Base-by-base conservation (phyloP, 305 asterid species). In the Fraxinus latifolia region DNA sequence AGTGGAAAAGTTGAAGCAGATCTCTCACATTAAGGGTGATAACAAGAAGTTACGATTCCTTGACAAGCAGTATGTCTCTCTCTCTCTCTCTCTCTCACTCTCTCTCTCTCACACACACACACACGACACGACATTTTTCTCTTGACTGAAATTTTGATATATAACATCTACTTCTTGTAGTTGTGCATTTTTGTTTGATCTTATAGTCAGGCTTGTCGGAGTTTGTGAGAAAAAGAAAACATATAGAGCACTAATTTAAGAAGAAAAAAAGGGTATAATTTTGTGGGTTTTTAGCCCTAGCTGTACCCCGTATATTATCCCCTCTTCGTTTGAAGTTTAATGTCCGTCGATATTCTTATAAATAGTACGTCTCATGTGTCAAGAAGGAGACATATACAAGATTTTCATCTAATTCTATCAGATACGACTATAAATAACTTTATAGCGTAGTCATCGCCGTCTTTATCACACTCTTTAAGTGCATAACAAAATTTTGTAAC, bases 1-100 rank as follows among this genome's bases (percentile, higher is more conserved):
- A 83, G 0, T 84, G 87, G 88, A 87, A 85, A 93, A 84, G 89
- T 3, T 91, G 83, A 74, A 82, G 85, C 82, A 86, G 34, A 86
- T 91, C 68, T 79, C 62, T 74, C 89, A 89, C 77, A 91, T 90
- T 36, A 82, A 67, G 67, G 88, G 91, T 39, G 92, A 92, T 1
- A 11, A 17, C 25, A 82, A 84, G 91, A 91, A 89, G 87, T 70
- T 87, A 0, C 89, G 81, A 11, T 87, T 33, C 83, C 93, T 92
- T 19, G 91, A 89, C 23, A 88, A 88, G 42, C 91, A 89, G 94
- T 92, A 58, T 73, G 79, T 37, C 7, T 47, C 15, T 44, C 77
- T 72, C 83, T 84, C 83, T 83, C 80, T 29, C 25, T 33, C 9
- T 77, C 31, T 29, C 17, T 27, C 34, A 3, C 27, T 55, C 58